Base-by-base conservation (phyloP, 129 eudicot species). In the Kitagawia praeruptora region DNA sequence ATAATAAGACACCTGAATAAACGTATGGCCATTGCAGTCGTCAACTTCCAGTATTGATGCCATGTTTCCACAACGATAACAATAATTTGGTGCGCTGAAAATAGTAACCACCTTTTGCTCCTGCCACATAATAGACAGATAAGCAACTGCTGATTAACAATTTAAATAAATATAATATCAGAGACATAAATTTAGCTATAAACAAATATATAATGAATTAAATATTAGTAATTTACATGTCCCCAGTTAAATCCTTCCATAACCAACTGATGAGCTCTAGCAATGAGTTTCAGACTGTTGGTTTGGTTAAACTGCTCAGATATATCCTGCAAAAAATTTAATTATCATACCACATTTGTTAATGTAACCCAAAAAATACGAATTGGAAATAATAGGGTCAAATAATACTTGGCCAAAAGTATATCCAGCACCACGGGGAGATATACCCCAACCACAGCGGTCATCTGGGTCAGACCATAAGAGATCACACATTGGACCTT, bases 191-290 rank as follows among this genome's bases (percentile, higher is more conserved):
- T 38, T n/a, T 19, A 27, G 12, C 48, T 71, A 19, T 21, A 25
- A 21, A 40, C 6, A 6, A 15, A 18, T 13, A 23, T 3, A 79
- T 80, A 51, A 41, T 46, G 39, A 15, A 64, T 80, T 28, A 25
- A 76, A 23, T 74, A 4, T 4, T 42, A 53, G 31, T 4, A 15
- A 81, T 74, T 86, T 87, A 93, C 98, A 75, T 91, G 98, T 75
- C 89, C 92, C 98, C 97, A 94, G 83, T 94, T 94, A 80, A 80
- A 94, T 80, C 99, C 97, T 76, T 95, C 97, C 99, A 95, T 95
- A 80, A 95, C 99, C 81, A 95, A 89, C 83, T 95, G 97, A 84
- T 95, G 99, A 19, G 98, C 98, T 88, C 97, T 86, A 53, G 98
- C 96, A 83, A 94, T 94, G 66, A 94, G 91, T 83, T 88, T 94